Evolutionary conservation across 2,329 filamentous ascomycete genomes (phyloP), one percentile per base, ranked within the genome.

Genomic region (Alternaria sp.): DNA sequence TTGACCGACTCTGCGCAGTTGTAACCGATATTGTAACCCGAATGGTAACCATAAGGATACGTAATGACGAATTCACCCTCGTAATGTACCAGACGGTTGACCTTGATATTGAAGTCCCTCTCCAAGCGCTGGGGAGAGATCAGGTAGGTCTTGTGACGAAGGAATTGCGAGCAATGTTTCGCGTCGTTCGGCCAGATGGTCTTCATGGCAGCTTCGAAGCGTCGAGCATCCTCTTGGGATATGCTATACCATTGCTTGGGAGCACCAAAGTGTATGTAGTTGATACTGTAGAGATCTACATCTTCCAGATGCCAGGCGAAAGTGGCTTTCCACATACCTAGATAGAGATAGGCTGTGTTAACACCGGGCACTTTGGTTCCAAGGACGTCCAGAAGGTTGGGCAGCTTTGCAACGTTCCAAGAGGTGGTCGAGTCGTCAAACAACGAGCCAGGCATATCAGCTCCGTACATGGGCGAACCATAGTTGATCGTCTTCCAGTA

Each of bases 221-320:
- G 90, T 52, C 93, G 89, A 14, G 94, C 93, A 77, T 99, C 95
- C 67, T 92, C 92, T 78, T 98, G 96, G 0, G 94, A 97, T 67
- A 99, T 98, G 79, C 94, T 97, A 81, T 99, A 99, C 95, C 95
- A 99, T 78, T 99, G 95, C 81, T 99, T 99, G 0, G 95, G 95
- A 2, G 95, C 95, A 56, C 95, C 95, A 78, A 99, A 99, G 75
- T 99, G 95, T 61, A 99, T 93, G 78, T 97, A 99, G 82, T 99
- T 99, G 85, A 99, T 99, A 78, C 94, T 98, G 87, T 99, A 99
- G 5, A 99, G 87, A 81, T 99, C 95, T 43, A 99, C 94, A 77
- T 99, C 95, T 78, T 99, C 95, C 54, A 99, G 82, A 85, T 99
- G 95, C 95, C 95, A 99, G 9, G 95, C 95, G 78, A 99, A 99